Evolutionary conservation across 2,329 filamentous ascomycete genomes (phyloP).

Genomic region (Xylaria sp.): DNA sequence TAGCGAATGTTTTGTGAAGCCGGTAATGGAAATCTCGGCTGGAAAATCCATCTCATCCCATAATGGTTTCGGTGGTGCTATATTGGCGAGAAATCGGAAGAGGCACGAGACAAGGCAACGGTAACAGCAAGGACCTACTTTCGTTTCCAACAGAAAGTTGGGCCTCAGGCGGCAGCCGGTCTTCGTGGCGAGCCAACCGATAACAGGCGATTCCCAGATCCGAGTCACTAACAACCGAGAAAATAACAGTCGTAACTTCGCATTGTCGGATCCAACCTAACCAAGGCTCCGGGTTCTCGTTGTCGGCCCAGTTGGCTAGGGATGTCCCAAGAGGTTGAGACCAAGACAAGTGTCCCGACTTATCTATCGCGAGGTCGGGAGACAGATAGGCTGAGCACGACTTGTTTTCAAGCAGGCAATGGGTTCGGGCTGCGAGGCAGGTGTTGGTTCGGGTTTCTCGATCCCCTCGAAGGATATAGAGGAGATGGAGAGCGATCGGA

Average conservation of each 20-base stretch:
- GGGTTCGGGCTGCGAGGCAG: neutral
- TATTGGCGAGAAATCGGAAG: neutral
- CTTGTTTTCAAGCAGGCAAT: no score
- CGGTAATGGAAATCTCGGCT: neutral
- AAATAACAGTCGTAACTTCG: slow-evolving; percentile 20
- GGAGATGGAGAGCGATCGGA: slow-evolving; percentile 3
- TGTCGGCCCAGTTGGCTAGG: slow-evolving; percentile 6
- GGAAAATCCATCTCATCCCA: neutral
- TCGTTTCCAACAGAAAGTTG: slow-evolving; percentile 2
- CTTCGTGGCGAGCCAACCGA: neutral
- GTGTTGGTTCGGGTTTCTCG: slow-evolving; percentile 19
- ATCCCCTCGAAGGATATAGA: slow-evolving; percentile 13
- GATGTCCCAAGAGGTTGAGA: slow-evolving; percentile 8
- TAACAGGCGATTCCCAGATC: slow-evolving; percentile 17
- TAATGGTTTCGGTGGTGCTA: neutral
- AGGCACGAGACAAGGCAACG: neutral
- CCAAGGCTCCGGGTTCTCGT: slow-evolving; percentile 1
- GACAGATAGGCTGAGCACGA: neutral
- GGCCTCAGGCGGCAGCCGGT: neutral
- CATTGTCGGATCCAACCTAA: slow-evolving; percentile 26
- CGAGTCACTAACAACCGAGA: slow-evolving; percentile 28
- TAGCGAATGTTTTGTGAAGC: slow-evolving; percentile 1
- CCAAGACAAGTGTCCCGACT: slow-evolving; percentile 2
- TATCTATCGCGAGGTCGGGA: neutral
- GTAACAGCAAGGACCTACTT: slow-evolving; percentile 9